Base-by-base conservation (phyloP, 2,329 filamentous ascomycete species). In the Simplicillium sp. region DNA sequence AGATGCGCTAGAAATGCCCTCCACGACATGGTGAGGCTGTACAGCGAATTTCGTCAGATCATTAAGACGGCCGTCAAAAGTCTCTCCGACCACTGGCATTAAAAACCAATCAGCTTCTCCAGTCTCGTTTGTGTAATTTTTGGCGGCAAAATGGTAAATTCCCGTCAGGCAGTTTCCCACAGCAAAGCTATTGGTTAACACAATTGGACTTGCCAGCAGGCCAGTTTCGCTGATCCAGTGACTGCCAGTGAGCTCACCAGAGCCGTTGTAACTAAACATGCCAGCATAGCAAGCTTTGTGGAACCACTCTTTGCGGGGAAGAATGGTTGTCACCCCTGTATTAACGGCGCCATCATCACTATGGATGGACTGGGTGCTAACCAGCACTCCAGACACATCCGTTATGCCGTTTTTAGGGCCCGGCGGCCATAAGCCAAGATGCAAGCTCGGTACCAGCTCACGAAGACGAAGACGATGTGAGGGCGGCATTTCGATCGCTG, bases 201-300 rank as follows among this genome's bases (percentile, higher is more conserved):
- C 51, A 40, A 80, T 69, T 4, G 75, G 75, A 4, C 67, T 71
- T 48, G 70, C 66, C 8, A 76, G 54, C 11, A 76, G 60, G 0
- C 74, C 73, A 2, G 71, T 72, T 52, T 80, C 75, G 20, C 71
- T 65, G 44, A 80, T 69, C 66, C 70, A 73, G 47, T 76, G 70
- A n/a, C 58, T 62, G 12, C 75, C 74, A 0, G 74, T 77, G 58
- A 77, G 61, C 53, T 78, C 73, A 35, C 75, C 74, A 29, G 70
- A 68, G 41, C 75, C 74, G 50, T 78, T 79, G 61, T 78, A 76
- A 46, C 67, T 64, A 56, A 75, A 75, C 29, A 68, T 45, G 18
- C 60, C 61, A 7, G 64, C 59, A 34, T 67, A 61, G 50, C 64
- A 66, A 29, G 62, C 64, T 6, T 59, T 53, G 40, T 55, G 39